These are phyloP conservation scores for Kurtzmaniella cleridarum DNA, from an alignment of 805 yeast genomes.

Conservation along the genomic window DNA sequence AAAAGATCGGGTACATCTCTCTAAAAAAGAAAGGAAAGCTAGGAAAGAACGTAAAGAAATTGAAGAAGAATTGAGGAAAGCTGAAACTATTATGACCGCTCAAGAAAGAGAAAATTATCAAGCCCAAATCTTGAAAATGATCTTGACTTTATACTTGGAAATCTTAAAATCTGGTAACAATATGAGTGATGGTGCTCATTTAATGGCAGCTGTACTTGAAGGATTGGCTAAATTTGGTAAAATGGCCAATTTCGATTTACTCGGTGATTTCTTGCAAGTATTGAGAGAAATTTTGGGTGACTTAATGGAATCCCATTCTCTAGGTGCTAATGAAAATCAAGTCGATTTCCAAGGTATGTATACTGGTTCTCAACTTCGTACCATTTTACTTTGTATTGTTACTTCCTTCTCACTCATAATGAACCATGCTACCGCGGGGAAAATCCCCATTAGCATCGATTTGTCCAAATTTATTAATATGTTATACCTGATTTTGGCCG, in stretches of 20 bases:
- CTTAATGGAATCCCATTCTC: slow-evolving; percentile 38
- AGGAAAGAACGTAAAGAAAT: slow-evolving; percentile 82
- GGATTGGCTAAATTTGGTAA: slow-evolving; percentile 89
- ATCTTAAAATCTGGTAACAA: slow-evolving; percentile 44
- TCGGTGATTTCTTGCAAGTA: slow-evolving; percentile 90
- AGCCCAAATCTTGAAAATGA: slow-evolving; percentile 71
- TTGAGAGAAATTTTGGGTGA: slow-evolving; percentile 72
- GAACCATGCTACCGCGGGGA: slow-evolving; percentile 54
- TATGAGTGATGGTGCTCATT: slow-evolving; percentile 30
- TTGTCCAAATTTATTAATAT: slow-evolving; percentile 74
- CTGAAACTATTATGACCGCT: slow-evolving; percentile 81
- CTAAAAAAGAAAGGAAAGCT: slow-evolving; percentile 85
- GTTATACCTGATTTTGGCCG: slow-evolving; percentile 63
- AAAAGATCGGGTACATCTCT: slow-evolving; percentile 84
- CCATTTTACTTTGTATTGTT: slow-evolving; percentile 73
- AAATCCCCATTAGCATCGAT: slow-evolving; percentile 63
- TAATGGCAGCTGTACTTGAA: slow-evolving; percentile 85
- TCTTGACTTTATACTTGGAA: slow-evolving; percentile 71
- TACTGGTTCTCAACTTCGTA: slow-evolving; percentile 50
- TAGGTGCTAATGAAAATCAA: slow-evolving; percentile 14
- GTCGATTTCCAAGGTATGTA: slow-evolving; percentile 24
- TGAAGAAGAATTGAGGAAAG: slow-evolving; percentile 82
- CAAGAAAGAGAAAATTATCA: slow-evolving; percentile 85
- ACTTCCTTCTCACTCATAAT: slow-evolving; percentile 85
- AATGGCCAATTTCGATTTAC: slow-evolving; percentile 84